Evolutionary conservation across 1,284 basidiomycete species (phyloP).

Genomic region (Prillingera fragicola): DNA sequence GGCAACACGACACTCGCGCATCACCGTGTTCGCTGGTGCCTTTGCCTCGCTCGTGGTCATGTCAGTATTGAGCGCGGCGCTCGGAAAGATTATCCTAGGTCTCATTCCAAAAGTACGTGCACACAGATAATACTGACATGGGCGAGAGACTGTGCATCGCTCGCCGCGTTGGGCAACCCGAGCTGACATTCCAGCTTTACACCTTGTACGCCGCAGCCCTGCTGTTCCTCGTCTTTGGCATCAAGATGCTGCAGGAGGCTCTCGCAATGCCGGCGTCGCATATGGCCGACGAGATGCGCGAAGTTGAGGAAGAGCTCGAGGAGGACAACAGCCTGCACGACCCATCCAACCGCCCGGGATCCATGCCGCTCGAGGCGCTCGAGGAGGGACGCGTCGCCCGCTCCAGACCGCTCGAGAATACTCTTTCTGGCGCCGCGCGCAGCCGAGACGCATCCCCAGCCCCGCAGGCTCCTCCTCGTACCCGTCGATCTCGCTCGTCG

Average conservation of each 20-base stretch:
- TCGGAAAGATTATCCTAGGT: slow-evolving; percentile 78
- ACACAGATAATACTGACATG: neutral
- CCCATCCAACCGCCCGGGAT: slow-evolving; percentile 7
- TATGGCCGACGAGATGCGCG: slow-evolving; percentile 85
- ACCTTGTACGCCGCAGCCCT: slow-evolving; percentile 58
- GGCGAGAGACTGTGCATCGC: no score
- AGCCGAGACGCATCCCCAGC: neutral
- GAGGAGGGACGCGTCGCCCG: slow-evolving; percentile 32
- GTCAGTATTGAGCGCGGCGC: slow-evolving; percentile 80
- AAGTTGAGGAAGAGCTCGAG: slow-evolving; percentile 79
- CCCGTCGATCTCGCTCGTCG: neutral
- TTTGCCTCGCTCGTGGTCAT: slow-evolving; percentile 84
- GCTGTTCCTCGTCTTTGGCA: slow-evolving; percentile 80
- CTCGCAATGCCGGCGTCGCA: slow-evolving; percentile 64
- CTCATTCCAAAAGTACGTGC: slow-evolving; percentile 63
- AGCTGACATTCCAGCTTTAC: slow-evolving; percentile 31
- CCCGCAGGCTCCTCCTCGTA: slow-evolving; percentile 5
- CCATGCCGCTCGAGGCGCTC: slow-evolving; percentile 37
- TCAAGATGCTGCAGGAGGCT: slow-evolving; percentile 77
- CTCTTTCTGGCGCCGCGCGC: neutral
- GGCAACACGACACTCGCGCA: slow-evolving; percentile 84
- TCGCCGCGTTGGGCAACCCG: neutral
- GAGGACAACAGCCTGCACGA: slow-evolving; percentile 43
- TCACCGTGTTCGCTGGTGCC: slow-evolving; percentile 82
- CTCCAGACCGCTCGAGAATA: slow-evolving; percentile 8